Evolutionary conservation across 148 eudicot species (phyloP), one percentile per base, ranked within the genome.

Genomic region (Chenopodium berlandieri): DNA sequence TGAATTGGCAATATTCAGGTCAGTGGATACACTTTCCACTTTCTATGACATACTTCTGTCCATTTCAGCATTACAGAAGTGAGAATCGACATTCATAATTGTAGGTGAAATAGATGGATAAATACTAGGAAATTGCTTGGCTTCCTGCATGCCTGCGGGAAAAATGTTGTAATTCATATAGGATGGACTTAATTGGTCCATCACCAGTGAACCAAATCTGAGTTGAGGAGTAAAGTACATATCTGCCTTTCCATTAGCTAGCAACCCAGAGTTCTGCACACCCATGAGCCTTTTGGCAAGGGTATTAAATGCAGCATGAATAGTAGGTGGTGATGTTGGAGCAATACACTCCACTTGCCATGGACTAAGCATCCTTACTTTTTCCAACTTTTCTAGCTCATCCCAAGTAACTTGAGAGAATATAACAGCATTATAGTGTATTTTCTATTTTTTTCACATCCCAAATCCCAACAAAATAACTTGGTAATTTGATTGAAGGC

Each of bases 91-190:
- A 76, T 66, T 67, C 40, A 73, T 31, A 37, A 84, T 81, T 78
- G 44, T 88, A 80, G 87, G 80, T 83, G 81, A 66, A 85, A 46
- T 78, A 75, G 87, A 82, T 73, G 76, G 69, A 81, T 72, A 78
- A 64, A 77, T 68, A 34, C 37, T 34, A 60, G 76, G 71, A 88
- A 83, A 86, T 75, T 87, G 98, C 98, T 96, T 94, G 98, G 98
- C 98, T 94, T 92, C 95, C 96, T 94, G 96, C 91, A 92, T 92
- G 98, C 96, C 92, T 78, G 91, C 90, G 88, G 92, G 91, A 83
- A 85, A 86, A 73, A 80, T 82, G 81, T 78, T 75, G 89, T 82
- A 85, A 86, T 75, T 86, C 76, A 87, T 32, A 75, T 30, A 71
- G 16, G 88, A 78, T 70, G 91, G 60, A 84, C 72, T 85, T 54